Conservation (phyloP, 2,329 filamentous ascomycete species). For the Exutisphaerella laricina region DNA sequence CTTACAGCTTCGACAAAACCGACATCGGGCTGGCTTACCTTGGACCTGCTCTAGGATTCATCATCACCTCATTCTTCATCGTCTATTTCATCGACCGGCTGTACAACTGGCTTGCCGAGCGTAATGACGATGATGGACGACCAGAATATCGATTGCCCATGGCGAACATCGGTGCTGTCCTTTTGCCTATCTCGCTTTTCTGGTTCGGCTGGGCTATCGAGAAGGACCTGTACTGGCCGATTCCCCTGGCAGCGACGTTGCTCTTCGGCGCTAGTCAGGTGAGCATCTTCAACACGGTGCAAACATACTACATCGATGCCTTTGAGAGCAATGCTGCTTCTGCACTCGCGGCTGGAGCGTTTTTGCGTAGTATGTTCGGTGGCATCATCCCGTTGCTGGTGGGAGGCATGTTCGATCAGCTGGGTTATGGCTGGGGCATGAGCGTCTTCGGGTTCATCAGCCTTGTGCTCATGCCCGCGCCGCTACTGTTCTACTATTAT, state of each 20-base stretch:
- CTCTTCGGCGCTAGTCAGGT: conserved; percentile 49
- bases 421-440: conserved; percentile 47
- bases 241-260: conserved; percentile 37
- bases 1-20: conserved; percentile 40
- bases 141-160: conserved; percentile 43
- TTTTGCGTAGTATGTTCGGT: conserved; percentile 43
- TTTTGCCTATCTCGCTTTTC: conserved; percentile 41
- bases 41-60: conserved; percentile 38
- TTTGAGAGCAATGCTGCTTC: conserved; percentile 46
- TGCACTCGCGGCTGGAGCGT: conserved; percentile 45
- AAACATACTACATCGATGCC: conserved; percentile 51
- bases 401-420: conserved; percentile 37
- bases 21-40: conserved; percentile 41
- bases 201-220: conserved; percentile 42
- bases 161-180: conserved; percentile 40
- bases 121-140: conserved; percentile 36
- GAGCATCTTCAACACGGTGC: conserved; percentile 47
- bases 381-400: conserved; percentile 44
- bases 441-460: conserved; percentile 43
- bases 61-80: conserved; percentile 40
- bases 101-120: conserved; percentile 39
- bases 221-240: conserved; percentile 37
- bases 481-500: conserved; percentile 44
- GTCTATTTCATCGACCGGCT: conserved; percentile 43
- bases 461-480: conserved; percentile 44